phyloP scores from a whole-genome alignment of 768 basidiomycete genomes.

The Amanita jacksonii region DNA sequence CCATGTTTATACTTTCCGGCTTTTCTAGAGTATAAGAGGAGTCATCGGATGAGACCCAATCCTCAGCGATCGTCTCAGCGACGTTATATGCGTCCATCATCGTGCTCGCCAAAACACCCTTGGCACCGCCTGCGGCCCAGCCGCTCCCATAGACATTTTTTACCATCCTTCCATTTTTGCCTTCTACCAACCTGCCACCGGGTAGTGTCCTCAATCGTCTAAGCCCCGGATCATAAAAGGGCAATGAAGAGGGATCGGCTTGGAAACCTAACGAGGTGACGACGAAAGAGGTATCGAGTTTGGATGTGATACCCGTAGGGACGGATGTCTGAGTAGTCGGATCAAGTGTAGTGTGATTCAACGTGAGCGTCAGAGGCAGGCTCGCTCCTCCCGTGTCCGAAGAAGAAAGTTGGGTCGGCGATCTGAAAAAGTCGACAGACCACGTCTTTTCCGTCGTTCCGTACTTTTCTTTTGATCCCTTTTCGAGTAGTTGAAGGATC shows the following conservation, averaged over 20 bases:
- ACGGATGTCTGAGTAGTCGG: constrained; percentile 32
- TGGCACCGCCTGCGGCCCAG: constrained; percentile 89
- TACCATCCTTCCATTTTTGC: not conserved
- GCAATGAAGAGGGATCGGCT: constrained; percentile 37
- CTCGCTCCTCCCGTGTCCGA: not conserved
- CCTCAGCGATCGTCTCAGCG: constrained; percentile 51
- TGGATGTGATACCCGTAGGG: constrained; percentile 40
- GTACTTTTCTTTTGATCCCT: constrained; percentile 44
- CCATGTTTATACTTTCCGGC: not conserved
- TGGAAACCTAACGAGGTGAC: constrained; percentile 86
- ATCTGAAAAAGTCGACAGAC: constrained; percentile 75
- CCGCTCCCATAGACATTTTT: constrained; percentile 72
- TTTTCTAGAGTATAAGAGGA: constrained; percentile 31
- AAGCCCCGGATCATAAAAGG: constrained; percentile 48
- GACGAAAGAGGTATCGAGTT: constrained; percentile 57
- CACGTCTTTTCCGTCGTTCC: constrained; percentile 57
- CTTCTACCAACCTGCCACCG: constrained; percentile 18
- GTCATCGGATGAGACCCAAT: not conserved
- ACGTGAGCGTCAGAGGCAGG: constrained; percentile 30
- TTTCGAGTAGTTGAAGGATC: constrained; percentile 52
- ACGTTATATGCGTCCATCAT: constrained; percentile 88
- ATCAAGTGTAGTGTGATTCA: constrained; percentile 56
- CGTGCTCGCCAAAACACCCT: constrained; percentile 84
- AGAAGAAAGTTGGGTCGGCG: constrained; percentile 43
- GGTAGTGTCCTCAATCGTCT: constrained; percentile 51